phyloP scores from a whole-genome alignment of 495 filamentous ascomycete species.

The Margaritispora aquatica region DNA sequence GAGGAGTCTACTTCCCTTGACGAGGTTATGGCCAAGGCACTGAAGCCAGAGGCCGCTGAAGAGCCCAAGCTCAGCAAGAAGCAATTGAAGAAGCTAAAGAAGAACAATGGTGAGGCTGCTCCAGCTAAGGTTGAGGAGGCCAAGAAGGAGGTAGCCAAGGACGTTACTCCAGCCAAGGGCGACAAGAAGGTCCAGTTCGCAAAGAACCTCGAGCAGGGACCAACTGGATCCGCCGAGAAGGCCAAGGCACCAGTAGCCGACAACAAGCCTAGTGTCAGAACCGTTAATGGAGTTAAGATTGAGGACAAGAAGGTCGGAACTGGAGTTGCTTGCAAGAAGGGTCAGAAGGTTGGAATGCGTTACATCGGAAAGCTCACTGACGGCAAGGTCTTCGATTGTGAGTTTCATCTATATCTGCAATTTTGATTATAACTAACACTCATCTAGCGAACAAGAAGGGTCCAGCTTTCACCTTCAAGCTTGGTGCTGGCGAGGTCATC shows the following conservation, averaged over 20 bases:
- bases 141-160: slow-evolving; percentile 49
- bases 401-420: slow-evolving; percentile 28
- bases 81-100: slow-evolving; percentile 97
- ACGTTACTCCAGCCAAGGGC: slow-evolving; percentile 25
- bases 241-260: slow-evolving; percentile 94
- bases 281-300: slow-evolving; percentile 75
- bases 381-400: slow-evolving; percentile 90
- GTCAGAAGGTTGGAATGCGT: slow-evolving; percentile 81
- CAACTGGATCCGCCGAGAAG: slow-evolving; percentile 58
- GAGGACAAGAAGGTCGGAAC: slow-evolving; percentile 91
- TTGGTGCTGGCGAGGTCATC: slow-evolving; percentile 92
- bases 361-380: slow-evolving; percentile 95
- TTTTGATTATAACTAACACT: slow-evolving; percentile 26
- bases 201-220: slow-evolving; percentile 95
- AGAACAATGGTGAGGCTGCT: slow-evolving; percentile 84
- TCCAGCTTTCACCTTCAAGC: slow-evolving; percentile 90
- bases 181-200: slow-evolving; percentile 99
- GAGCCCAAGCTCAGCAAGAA: slow-evolving; percentile 70
- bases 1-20: slow-evolving; percentile 46
- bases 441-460: slow-evolving; percentile 88
- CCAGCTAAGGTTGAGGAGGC: slow-evolving; percentile 49
- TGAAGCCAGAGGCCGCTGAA: slow-evolving; percentile 24
- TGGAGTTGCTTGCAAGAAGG: slow-evolving; percentile 75
- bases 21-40: slow-evolving; percentile 65
- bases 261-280: slow-evolving; percentile 55